Evolutionary conservation across 139 green algal species (phyloP).

Genomic region (Closterium sp.): DNA sequence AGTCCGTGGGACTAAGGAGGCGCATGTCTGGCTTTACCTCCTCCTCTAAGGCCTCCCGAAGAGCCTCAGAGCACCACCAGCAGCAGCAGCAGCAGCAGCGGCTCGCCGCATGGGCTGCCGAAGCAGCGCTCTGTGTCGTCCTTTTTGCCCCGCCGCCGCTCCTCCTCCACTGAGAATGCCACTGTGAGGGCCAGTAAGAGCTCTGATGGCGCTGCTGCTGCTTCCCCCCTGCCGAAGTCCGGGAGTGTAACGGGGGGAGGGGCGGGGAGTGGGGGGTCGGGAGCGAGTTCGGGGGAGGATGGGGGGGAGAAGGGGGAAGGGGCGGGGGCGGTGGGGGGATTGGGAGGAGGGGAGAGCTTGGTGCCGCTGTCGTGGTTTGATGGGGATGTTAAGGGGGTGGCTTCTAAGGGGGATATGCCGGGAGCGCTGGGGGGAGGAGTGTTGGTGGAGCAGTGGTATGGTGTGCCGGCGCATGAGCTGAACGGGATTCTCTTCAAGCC

Average conservation of each 20-base stretch:
- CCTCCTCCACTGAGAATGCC: background rate
- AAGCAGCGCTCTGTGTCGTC: background rate
- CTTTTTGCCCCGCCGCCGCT: background rate
- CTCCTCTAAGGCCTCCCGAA: background rate
- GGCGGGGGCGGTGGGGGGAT: background rate
- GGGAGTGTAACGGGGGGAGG: background rate
- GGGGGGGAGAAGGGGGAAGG: background rate
- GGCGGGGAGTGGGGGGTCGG: background rate
- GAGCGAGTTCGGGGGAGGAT: background rate
- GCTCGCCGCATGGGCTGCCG: background rate
- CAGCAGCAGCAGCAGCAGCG: no score
- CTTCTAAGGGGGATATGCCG: conserved; percentile 16
- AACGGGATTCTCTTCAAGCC: conserved; percentile 22
- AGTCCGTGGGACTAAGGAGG: background rate
- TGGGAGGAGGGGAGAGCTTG: background rate
- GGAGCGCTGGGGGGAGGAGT: conserved; percentile 30
- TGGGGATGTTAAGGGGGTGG: conserved; percentile 8
- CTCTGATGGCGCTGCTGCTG: background rate
- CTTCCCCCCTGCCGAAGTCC: background rate
- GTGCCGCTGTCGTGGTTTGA: conserved; percentile 36
- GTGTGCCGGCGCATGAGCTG: background rate
- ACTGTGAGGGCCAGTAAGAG: background rate
- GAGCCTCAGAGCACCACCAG: background rate
- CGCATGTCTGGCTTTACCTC: background rate
- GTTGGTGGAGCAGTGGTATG: conserved; percentile 27